phyloP scores from a whole-genome alignment of 2,329 filamentous ascomycete genomes.

The Fusarium sp. region DNA sequence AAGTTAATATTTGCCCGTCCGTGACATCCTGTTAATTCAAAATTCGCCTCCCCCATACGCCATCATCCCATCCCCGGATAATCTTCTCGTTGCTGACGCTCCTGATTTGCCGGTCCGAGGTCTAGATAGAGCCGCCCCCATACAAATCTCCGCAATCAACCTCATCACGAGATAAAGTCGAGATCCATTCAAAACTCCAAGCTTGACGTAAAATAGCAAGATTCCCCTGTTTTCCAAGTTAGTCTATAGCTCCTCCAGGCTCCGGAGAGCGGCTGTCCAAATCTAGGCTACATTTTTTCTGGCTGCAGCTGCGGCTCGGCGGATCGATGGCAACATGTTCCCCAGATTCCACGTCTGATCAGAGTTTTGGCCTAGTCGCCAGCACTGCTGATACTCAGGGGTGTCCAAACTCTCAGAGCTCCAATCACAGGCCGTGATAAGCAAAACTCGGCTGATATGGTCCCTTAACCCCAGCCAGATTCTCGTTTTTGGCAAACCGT shows the following conservation, averaged over 20 bases:
- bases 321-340: conserved; percentile 31
- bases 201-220: neutral
- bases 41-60: conserved; percentile 31
- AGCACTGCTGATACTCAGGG: conserved; percentile 26
- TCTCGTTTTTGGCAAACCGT: conserved; percentile 13
- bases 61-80: conserved; percentile 33
- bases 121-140: conserved; percentile 11
- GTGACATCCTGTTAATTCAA: conserved; percentile 3
- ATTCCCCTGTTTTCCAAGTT: neutral
- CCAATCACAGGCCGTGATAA: conserved; percentile 33
- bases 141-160: conserved; percentile 30
- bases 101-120: conserved; percentile 20
- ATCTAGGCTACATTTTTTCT: neutral
- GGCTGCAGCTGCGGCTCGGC: conserved; percentile 16
- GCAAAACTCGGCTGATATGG: conserved; percentile 30
- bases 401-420: conserved; percentile 12
- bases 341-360: conserved; percentile 34
- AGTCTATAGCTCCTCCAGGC: conserved; percentile 7
- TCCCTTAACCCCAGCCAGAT: conserved; percentile 16
- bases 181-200: conserved; percentile 21
- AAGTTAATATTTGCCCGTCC: neutral
- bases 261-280: conserved; percentile 1
- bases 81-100: conserved; percentile 26
- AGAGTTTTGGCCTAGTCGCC: conserved; percentile 13
- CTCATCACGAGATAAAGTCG: conserved; percentile 31